Evolutionary conservation across 139 green algal species (phyloP).

Genomic region (Chlamydomonas eustigma): DNA sequence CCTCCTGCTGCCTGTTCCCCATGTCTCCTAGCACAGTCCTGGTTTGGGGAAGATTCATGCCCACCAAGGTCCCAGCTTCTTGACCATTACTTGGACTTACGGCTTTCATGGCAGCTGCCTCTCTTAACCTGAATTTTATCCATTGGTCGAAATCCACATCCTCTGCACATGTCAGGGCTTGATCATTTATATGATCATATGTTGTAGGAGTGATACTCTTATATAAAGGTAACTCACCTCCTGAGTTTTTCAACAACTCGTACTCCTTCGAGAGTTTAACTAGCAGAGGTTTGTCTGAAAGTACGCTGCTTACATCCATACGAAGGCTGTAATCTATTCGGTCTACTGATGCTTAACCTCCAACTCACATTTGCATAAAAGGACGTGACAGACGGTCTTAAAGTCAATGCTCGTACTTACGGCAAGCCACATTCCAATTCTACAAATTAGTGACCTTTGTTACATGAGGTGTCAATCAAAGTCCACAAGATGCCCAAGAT

Average conservation of each 20-base stretch:
- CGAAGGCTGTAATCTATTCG: too few relatives aligned
- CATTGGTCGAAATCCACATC: conserved; percentile 9
- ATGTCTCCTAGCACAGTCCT: too few relatives aligned
- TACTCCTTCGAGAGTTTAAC: neutral
- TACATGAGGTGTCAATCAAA: too few relatives aligned
- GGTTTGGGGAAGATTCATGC: too few relatives aligned
- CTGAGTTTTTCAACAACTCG: neutral
- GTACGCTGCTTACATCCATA: conserved; percentile 1
- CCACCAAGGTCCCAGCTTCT: too few relatives aligned
- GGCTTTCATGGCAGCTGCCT: neutral
- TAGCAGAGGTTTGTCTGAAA: neutral
- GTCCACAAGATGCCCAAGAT: neutral
- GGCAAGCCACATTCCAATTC: neutral
- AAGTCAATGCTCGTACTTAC: neutral
- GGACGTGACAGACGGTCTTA: neutral
- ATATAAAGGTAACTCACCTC: conserved; percentile 7
- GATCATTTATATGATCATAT: neutral
- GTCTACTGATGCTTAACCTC: neutral
- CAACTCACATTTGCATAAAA: neutral
- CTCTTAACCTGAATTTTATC: conserved; percentile 1
- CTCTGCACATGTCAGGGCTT: too few relatives aligned
- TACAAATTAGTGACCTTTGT: too few relatives aligned
- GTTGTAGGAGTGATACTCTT: neutral
- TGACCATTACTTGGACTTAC: too few relatives aligned
- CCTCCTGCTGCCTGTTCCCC: too few relatives aligned